These are phyloP conservation scores for Penium margaritaceum DNA, from an alignment of 139 green algal genomes.

Conservation along the genomic window DNA sequence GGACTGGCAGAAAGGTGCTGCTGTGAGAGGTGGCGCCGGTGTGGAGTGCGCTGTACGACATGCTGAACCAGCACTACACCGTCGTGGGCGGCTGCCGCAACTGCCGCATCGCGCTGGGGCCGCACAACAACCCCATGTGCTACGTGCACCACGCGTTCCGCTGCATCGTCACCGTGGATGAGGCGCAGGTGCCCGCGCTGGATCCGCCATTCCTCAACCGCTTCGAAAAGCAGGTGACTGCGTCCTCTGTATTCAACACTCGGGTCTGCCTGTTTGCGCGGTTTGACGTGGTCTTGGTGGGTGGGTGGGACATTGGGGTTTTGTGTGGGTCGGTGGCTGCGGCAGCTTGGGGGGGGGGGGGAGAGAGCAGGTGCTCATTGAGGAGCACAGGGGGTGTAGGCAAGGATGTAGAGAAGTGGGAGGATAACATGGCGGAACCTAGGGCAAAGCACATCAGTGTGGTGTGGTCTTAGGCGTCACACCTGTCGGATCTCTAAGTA, in stretches of 20 bases:
- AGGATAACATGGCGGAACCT: too few relatives aligned
- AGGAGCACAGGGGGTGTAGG: too few relatives aligned
- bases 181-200: background rate
- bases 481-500: too few relatives aligned
- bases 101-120: conserved; percentile 41
- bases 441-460: too few relatives aligned
- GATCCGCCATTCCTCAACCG: conserved; percentile 39
- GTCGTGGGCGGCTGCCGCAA: conserved; percentile 29
- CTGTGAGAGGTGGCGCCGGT: conserved; percentile 25
- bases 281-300: background rate
- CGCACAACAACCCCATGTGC: conserved; percentile 44
- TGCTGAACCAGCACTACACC: conserved; percentile 50
- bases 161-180: conserved; percentile 31
- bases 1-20: conserved; percentile 19
- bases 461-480: background rate
- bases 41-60: conserved; percentile 44
- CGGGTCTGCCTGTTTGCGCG: too few relatives aligned
- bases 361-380: too few relatives aligned
- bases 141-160: conserved; percentile 39
- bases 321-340: background rate
- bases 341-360: too few relatives aligned
- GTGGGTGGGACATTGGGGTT: background rate
- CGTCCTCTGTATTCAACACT: too few relatives aligned
- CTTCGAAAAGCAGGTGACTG: conserved; percentile 33
- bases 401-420: too few relatives aligned